Conservation (phyloP, 108 stramenopile species). For the Cyclotella distinguenda region DNA sequence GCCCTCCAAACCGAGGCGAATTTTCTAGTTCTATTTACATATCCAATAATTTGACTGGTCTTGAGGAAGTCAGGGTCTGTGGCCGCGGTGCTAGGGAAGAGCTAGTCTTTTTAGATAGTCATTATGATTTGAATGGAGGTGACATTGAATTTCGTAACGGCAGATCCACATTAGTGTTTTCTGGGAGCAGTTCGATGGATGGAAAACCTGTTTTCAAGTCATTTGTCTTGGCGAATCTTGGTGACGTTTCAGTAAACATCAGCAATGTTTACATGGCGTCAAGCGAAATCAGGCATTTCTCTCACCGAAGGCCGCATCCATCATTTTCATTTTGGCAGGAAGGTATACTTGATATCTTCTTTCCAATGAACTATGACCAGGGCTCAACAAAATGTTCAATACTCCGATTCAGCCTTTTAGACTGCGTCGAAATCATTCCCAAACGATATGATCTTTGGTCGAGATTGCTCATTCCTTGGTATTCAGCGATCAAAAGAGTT, state of each 20-base stretch:
- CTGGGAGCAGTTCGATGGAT: slow-evolving; percentile 35
- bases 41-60: slow-evolving; percentile 82
- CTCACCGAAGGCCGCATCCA: slow-evolving; percentile 24
- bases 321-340: slow-evolving; percentile 5
- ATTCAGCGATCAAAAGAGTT: not conserved
- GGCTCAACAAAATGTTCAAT: slow-evolving; percentile 25
- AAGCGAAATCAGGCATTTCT: slow-evolving; percentile 42
- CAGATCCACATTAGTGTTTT: slow-evolving; percentile 63
- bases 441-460: too few relatives aligned
- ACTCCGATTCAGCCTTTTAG: slow-evolving; percentile 50
- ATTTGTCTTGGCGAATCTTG: slow-evolving; percentile 66
- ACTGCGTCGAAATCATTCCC: too few relatives aligned
- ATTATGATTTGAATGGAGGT: slow-evolving; percentile 47
- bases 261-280: slow-evolving; percentile 46
- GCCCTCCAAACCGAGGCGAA: slow-evolving; percentile 64
- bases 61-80: slow-evolving; percentile 63
- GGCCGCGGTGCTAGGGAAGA: slow-evolving; percentile 66
- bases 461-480: too few relatives aligned
- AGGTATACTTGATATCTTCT: not conserved
- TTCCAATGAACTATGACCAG: not conserved
- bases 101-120: slow-evolving; percentile 62
- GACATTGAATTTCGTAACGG: slow-evolving; percentile 76
- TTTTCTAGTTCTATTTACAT: slow-evolving; percentile 66
- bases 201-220: slow-evolving; percentile 52
- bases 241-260: slow-evolving; percentile 53